These are phyloP conservation scores for Talaromyces sp. DNA, from an alignment of 2,329 filamentous ascomycete genomes.

Conservation along the genomic window DNA sequence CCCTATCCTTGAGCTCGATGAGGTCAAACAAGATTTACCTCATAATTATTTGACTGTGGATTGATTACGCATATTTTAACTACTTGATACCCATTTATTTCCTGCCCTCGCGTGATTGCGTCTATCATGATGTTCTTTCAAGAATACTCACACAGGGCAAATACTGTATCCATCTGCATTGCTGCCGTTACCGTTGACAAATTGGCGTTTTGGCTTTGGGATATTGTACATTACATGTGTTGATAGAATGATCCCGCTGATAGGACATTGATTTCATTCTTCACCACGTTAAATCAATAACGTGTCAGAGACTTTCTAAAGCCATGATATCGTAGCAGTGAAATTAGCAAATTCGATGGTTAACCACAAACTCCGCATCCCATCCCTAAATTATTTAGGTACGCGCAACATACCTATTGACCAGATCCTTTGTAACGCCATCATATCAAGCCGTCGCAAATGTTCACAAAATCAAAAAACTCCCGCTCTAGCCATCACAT, in stretches of 20 bases:
- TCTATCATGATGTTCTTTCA: neutral
- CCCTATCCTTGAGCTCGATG: neutral
- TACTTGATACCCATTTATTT: constrained; percentile 14
- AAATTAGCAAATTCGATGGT: neutral
- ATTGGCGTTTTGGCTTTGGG: constrained; percentile 5
- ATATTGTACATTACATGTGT: constrained; percentile 3
- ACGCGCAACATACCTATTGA: neutral
- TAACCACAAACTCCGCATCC: neutral
- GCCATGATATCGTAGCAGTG: neutral
- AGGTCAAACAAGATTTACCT: neutral
- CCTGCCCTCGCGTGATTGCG: neutral
- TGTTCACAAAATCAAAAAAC: constrained; percentile 61
- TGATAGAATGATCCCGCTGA: neutral
- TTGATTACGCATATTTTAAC: constrained; percentile 1
- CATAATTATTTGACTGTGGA: neutral
- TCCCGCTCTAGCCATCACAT: constrained; percentile 78
- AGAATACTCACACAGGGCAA: too few relatives aligned
- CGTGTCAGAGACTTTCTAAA: neutral
- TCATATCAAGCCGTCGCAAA: neutral
- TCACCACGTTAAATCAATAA: neutral
- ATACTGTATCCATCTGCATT: too few relatives aligned
- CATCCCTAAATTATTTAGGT: neutral
- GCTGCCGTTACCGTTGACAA: neutral
- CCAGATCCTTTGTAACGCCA: neutral
- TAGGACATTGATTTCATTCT: neutral